phyloP scores from a whole-genome alignment of 768 basidiomycete genomes.

The Tricholoma matsutake region DNA sequence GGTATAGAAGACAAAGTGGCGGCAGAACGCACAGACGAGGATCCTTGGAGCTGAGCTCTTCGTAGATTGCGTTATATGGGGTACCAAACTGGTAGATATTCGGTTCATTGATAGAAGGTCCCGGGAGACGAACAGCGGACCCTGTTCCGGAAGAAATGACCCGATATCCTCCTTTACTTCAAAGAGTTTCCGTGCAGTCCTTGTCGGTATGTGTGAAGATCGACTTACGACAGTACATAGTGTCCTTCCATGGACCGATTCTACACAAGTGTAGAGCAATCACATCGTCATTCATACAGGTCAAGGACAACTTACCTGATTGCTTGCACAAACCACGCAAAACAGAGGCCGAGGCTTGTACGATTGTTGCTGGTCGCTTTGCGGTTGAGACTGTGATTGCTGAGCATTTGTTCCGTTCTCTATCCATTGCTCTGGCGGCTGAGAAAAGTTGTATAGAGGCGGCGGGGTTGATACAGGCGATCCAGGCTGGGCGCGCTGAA shows the following conservation, averaged over 20 bases:
- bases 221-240: conserved; percentile 76
- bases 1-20: not conserved
- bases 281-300: not conserved
- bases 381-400: conserved; percentile 5
- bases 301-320: conserved; percentile 63
- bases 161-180: conserved; percentile 84
- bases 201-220: not conserved
- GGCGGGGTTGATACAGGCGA: conserved; percentile 36
- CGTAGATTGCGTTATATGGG: conserved; percentile 93
- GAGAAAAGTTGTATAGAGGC: conserved; percentile 16
- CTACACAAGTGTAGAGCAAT: conserved; percentile 39
- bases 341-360: conserved; percentile 80
- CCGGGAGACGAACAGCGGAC: conserved; percentile 93
- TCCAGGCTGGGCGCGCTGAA: conserved; percentile 46
- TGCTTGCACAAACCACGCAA: conserved; percentile 99
- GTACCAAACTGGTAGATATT: conserved; percentile 97
- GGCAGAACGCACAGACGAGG: conserved; percentile 62
- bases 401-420: conserved; percentile 23
- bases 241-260: conserved; percentile 99
- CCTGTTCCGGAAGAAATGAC: conserved; percentile 97
- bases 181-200: not conserved
- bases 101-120: conserved; percentile 94
- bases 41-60: conserved; percentile 85
- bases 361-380: conserved; percentile 9
- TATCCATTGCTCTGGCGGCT: conserved; percentile 18